Evolutionary conservation across 305 asterid genomes (phyloP), one percentile per base, ranked within the genome.

Genomic region (Fraxinus greggii): DNA sequence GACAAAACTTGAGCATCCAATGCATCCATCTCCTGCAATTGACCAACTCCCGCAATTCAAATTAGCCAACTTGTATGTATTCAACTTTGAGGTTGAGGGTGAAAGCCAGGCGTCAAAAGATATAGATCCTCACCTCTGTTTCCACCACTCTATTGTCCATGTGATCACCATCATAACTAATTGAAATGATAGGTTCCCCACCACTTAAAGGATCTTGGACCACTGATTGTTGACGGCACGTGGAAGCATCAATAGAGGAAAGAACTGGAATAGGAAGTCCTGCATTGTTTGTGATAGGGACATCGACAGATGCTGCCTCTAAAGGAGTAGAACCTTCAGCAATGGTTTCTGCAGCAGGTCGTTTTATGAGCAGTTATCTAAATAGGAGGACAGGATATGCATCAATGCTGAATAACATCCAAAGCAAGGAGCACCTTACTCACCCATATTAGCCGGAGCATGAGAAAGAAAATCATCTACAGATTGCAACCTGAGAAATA

Each of bases 11-110:
- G 67, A 81, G 84, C 38, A 78, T 88, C 91, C 87, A 85, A 23
- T 83, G 69, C 73, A 79, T 80, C 88, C 78, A 83, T 80, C 77
- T 82, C 89, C 94, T 92, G 92, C 89, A 87, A 82, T 78, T 54
- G 54, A 87, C 77, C 80, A 83, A 84, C 72, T 78, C 75, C 63
- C 61, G 78, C 48, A 23, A 63, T 38, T 75, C 67, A 78, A 72
- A 13, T 31, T 45, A 79, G 72, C 72, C 19, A 15, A 77, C 72
- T 54, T 1, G 28, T 56, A 59, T 28, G 42, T 36, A n/a, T 76
- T 69, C 19, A 78, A 9, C 28, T 42, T 42, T 10, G 61, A 54
- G 65, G 78, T 51, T 26, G 56, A 59, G 54, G 74, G 74, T 63
- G 51, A 86, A 54, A 24, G 23, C 12, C 36, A 79, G 23, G 31